phyloP scores from a whole-genome alignment of 1,284 basidiomycete species.

The Pseudozyma thailandica region DNA sequence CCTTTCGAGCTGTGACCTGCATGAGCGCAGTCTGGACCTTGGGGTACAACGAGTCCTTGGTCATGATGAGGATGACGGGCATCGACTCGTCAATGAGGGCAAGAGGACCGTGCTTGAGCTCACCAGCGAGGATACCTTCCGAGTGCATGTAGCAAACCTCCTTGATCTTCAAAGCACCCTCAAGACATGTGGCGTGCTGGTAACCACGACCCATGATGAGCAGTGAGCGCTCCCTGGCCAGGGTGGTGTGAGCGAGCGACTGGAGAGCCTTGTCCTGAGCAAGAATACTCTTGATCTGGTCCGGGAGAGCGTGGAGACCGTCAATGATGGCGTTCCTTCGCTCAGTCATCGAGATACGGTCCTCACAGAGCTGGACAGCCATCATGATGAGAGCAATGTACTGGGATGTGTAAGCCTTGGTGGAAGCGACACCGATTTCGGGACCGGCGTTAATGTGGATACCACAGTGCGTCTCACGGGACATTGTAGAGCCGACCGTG shows the following conservation, averaged over 20 bases:
- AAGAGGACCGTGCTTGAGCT: constrained; percentile 97
- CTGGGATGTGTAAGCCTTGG: constrained; percentile 99
- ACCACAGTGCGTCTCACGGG: constrained; percentile 98
- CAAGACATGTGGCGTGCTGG: constrained; percentile 96
- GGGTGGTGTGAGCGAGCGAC: constrained; percentile 81
- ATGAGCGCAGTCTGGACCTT: constrained; percentile 96
- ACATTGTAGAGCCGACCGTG: constrained; percentile 97
- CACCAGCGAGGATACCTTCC: constrained; percentile 86
- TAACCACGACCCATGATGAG: constrained; percentile 98
- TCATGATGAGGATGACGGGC: constrained; percentile 88
- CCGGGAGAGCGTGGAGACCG: constrained; percentile 87
- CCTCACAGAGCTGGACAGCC: constrained; percentile 95
- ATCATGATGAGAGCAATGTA: constrained; percentile 99
- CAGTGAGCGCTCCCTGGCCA: constrained; percentile 84
- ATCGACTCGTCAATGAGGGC: constrained; percentile 98
- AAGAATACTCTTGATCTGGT: constrained; percentile 88
- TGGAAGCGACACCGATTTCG: constrained; percentile 99
- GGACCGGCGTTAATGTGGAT: constrained; percentile 99
- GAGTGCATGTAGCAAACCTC: constrained; percentile 78
- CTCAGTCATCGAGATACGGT: constrained; percentile 89
- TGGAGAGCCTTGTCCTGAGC: constrained; percentile 83
- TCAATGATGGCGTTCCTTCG: constrained; percentile 94
- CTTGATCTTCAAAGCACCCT: constrained; percentile 99
- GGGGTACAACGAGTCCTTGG: constrained; percentile 95
- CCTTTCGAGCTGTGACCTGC: constrained; percentile 97